Evolutionary conservation across 2,329 filamentous ascomycete genomes (phyloP), one percentile per base, ranked within the genome.

Genomic region (Trichoderma gracile): DNA sequence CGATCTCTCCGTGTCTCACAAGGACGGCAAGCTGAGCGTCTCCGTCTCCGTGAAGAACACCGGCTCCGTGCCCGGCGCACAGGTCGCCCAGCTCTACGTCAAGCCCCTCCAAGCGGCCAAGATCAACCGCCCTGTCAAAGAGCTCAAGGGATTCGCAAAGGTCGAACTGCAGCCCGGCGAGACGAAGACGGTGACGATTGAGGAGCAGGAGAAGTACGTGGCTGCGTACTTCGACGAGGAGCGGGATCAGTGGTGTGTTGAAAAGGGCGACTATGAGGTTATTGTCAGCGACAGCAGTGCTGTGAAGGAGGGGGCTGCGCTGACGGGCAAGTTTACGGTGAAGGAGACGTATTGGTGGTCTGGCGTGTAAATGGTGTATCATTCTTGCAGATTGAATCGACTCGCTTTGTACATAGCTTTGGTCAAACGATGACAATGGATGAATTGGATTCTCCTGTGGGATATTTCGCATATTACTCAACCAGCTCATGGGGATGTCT

Each of bases 211-310:
- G 71, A 91, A 89, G 76, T 87, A 90, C 62, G 86, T 85, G 0
- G 83, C 86, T 0, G 85, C 85, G 61, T 92, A 88, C 77, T 92
- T 87, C 81, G 88, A 91, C 69, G 89, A 92, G 77, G 82, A 84
- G 67, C 78, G 84, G 14, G 80, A 83, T 63, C 79, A 85, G 70
- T 93, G 89, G 89, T 82, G 84, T 21, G 83, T 83, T 1, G 88
- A 91, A 77, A 81, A 82, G 72, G 90, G 89, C 33, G 78, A 79
- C 54, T 92, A 91, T 72, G 82, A 83, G 64, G 80, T 91, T 17
- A 75, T 87, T 61, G 83, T 91, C 2, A 82, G 81, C 9, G 78
- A 82, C 55, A 89, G 84, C 65, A 90, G 82, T 68, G 77, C 69
- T 5, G 74, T 84, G 42, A 80, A 78, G 5, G 76, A 78, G 5